Base-by-base conservation (phyloP, 495 filamentous ascomycete species). In the Letharia columbiana region DNA sequence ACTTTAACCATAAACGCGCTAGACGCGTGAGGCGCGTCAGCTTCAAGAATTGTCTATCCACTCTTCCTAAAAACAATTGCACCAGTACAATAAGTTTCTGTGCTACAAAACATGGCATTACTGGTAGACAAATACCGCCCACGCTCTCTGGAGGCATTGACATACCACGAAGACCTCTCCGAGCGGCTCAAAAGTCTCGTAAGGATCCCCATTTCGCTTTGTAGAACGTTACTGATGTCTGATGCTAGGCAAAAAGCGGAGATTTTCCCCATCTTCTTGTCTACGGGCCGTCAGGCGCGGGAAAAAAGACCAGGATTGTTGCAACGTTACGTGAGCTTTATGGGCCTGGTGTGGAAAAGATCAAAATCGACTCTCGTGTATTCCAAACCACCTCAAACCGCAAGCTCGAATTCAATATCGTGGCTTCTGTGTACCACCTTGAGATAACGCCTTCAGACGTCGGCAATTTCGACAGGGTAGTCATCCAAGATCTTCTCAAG, bases 381-480 rank as follows among this genome's bases (percentile, higher is more conserved):
- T 98, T 98, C 82, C 91, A 96, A 75, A 97, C 94, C 2, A 93
- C 86, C 28, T 87, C 87, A 73, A 96, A 96, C 76, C 92, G 94
- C 70, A 98, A 98, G 75, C 86, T 98, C 66, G 94, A 98, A 78
- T 98, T 98, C 82, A 98, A 95, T 78, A 96, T 98, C 67, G 95
- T 98, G 58, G 84, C 91, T 37, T 96, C 91, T 0, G 84, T 96
- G 58, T 98, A 98, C 78, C 94, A 98, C 71, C 87, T 98, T 67
- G 94, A 98, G 74, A 98, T 98, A 72, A 98, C 94, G 3, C 94
- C 94, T 2, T 93, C 91, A 1, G 94, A 98, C 71, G 93, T 98
- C n/a, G 95, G 93, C 60, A 92, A 86, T 71, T 95, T 96, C 71
- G 94, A 98, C 76, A 83, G 94, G 60, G 95, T 98, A 2, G 92